These are phyloP conservation scores for Platismatia glauca DNA, from an alignment of 495 filamentous ascomycete genomes.

Conservation along the genomic window DNA sequence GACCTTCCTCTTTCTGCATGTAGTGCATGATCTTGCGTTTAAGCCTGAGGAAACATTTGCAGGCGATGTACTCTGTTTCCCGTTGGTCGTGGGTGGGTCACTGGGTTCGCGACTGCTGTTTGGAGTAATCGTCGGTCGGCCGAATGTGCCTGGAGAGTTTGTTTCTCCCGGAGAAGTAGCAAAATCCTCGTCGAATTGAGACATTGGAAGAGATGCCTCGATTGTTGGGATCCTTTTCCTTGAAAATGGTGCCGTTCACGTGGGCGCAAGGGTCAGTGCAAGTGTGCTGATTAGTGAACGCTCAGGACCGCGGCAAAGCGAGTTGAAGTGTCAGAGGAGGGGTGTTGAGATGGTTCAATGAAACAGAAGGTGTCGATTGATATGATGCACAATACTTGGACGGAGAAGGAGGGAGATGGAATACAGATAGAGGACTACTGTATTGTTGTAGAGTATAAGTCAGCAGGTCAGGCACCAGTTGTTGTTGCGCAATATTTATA, in stretches of 20 bases:
- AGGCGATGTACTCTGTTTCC: constrained; percentile 3
- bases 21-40: constrained; percentile 71
- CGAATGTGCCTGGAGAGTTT: not conserved
- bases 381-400: too few relatives aligned
- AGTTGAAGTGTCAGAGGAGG: not conserved
- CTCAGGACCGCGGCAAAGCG: not conserved
- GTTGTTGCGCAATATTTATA: too few relatives aligned
- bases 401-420: not conserved
- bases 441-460: too few relatives aligned
- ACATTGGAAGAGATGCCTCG: not conserved
- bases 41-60: constrained; percentile 6
- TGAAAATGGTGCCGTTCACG: not conserved
- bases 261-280: not conserved
- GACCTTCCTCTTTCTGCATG: constrained; percentile 76
- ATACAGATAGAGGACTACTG: too few relatives aligned
- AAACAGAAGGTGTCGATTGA: too few relatives aligned
- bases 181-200: constrained; percentile 10
- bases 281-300: not conserved
- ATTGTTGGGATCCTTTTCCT: not conserved
- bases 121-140: not conserved
- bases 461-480: not conserved
- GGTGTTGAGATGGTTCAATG: too few relatives aligned
- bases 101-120: constrained; percentile 12
- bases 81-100: constrained; percentile 11
- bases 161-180: constrained; percentile 15